phyloP scores from a whole-genome alignment of 2,329 filamentous ascomycete genomes.

The Chaetomiaceae sp. region DNA sequence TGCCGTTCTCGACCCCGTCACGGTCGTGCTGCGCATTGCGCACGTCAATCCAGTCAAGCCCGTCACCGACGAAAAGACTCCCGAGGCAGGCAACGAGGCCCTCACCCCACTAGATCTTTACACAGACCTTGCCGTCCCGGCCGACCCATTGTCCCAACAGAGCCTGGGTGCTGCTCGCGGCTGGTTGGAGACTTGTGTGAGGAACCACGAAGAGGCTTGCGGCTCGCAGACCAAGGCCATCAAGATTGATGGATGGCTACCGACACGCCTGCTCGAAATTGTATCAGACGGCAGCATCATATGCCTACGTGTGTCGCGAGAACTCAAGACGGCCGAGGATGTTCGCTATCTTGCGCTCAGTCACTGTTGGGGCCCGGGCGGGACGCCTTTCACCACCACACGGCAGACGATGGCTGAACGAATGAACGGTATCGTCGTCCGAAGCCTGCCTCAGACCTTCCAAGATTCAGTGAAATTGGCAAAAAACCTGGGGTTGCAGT shows the following conservation, averaged over 20 bases:
- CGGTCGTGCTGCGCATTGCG: slow-evolving; percentile 6
- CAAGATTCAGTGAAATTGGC: slow-evolving; percentile 24
- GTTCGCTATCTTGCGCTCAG: slow-evolving; percentile 23
- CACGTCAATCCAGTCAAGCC: not conserved
- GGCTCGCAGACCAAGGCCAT: not conserved
- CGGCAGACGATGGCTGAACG: slow-evolving; percentile 5
- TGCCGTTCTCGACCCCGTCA: slow-evolving; percentile 5
- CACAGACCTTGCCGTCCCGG: not conserved
- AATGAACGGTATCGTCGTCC: slow-evolving; percentile 8
- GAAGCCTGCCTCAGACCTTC: slow-evolving; percentile 22
- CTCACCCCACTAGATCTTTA: not conserved
- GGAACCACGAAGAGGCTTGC: slow-evolving; percentile 5
- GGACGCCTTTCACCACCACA: slow-evolving; percentile 12
- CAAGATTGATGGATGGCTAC: not conserved
- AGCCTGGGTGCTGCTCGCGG: slow-evolving; percentile 5
- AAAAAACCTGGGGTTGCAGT: slow-evolving; percentile 21
- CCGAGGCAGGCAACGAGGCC: not conserved
- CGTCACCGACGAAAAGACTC: not conserved
- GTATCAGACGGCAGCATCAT: not conserved
- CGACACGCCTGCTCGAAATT: slow-evolving; percentile 10
- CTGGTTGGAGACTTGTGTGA: slow-evolving; percentile 11
- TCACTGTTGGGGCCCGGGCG: slow-evolving; percentile 26
- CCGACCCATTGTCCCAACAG: slow-evolving; percentile 8
- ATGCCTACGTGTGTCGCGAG: slow-evolving; percentile 2
- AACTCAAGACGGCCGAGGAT: not conserved